Evolutionary conservation across 257 asterid genomes (phyloP).

Genomic region (Euphrasia confusa): DNA sequence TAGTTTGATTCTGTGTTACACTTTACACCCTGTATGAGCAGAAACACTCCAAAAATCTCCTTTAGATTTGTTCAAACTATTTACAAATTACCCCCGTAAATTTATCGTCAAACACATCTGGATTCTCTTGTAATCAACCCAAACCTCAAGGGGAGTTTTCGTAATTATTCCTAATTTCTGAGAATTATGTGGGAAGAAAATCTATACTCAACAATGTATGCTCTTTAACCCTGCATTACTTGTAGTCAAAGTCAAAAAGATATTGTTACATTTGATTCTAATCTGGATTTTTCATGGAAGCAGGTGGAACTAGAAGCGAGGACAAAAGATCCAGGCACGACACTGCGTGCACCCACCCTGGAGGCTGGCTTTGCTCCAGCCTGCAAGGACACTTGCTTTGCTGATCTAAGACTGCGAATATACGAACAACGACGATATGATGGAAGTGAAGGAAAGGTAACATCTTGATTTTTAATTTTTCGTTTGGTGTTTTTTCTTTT

Average conservation of each 20-base stretch:
- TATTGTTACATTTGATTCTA: conserved; percentile 1
- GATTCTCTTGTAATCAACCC: not conserved
- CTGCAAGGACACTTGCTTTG: conserved; percentile 83
- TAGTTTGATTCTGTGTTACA: not conserved
- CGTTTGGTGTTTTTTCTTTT: not conserved
- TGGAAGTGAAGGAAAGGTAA: conserved; percentile 83
- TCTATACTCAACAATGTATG: not conserved
- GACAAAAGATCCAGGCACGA: conserved; percentile 67
- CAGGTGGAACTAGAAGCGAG: conserved; percentile 84
- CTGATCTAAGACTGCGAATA: conserved; percentile 52
- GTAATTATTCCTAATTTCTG: not conserved
- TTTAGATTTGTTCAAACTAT: not conserved
- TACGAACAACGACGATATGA: conserved; percentile 60
- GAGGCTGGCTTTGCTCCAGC: conserved; percentile 89
- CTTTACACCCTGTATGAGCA: not conserved
- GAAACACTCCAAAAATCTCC: not conserved
- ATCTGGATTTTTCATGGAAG: conserved; percentile 13
- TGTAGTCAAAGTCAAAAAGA: not conserved
- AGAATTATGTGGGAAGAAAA: conserved; percentile 2
- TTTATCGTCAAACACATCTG: not conserved
- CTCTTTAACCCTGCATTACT: not conserved
- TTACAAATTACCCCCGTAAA: not conserved
- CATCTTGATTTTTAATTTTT: not conserved
- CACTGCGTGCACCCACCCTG: conserved; percentile 91
- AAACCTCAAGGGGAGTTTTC: not conserved